A percentile compares a stretch with the other conserved stretches of the same genome.
Conservation (phyloP, 305 asterid species). For the Caryopteris hybrid region DNA sequence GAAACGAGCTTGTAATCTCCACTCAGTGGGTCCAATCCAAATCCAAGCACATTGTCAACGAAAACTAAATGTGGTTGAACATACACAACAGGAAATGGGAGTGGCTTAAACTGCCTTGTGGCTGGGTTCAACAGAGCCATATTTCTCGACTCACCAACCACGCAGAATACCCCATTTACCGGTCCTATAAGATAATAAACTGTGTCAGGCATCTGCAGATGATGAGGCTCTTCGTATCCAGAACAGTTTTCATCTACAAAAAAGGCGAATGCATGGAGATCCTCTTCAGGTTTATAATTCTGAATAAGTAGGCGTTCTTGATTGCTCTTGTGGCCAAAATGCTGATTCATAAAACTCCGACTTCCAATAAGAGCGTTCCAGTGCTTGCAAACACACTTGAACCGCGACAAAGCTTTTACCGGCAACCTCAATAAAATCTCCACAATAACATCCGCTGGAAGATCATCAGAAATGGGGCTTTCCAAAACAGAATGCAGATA, state of each 20-base stretch:
- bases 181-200: constrained; percentile 34
- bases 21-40: constrained; percentile 31
- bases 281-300: constrained; percentile 8
- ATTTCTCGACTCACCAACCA: constrained; percentile 10
- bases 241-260: constrained; percentile 15
- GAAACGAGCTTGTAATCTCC: constrained; percentile 30
- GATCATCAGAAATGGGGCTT: background rate
- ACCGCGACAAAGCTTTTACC: constrained; percentile 27
- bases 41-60: constrained; percentile 19
- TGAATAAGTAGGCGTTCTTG: constrained; percentile 29
- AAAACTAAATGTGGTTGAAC: constrained; percentile 13
- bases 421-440: constrained; percentile 36
- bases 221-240: constrained; percentile 26
- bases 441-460: constrained; percentile 24
- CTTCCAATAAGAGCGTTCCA: constrained; percentile 32
- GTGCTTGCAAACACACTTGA: constrained; percentile 32
- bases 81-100: constrained; percentile 16
- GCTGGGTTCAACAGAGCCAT: constrained; percentile 37
- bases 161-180: constrained; percentile 32
- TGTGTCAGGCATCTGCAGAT: constrained; percentile 26
- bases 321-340: constrained; percentile 20
- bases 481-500: background rate
- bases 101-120: constrained; percentile 33
- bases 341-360: constrained; percentile 19
- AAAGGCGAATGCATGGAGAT: constrained; percentile 19